A percentile compares a stretch with the other conserved stretches of the same genome.
Conservation (phyloP, 192 early-diverging fungal genomes). For the Gryganskiella cystojenkinii region DNA sequence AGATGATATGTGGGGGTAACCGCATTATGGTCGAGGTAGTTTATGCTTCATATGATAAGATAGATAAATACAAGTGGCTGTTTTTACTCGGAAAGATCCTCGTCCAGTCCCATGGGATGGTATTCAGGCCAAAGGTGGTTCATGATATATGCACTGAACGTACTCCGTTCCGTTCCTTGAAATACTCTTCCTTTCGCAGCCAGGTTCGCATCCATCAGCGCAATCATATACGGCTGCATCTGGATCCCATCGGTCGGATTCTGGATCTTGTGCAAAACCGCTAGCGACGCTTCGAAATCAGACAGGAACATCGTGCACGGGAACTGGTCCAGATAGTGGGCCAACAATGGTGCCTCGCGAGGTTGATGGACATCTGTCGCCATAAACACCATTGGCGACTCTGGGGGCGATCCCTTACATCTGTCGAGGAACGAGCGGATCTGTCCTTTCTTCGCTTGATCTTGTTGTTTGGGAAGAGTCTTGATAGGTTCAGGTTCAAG, state of each 20-base stretch:
- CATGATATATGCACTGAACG: conserved; percentile 42
- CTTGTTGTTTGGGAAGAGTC: not conserved
- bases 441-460: not conserved
- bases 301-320: conserved; percentile 56
- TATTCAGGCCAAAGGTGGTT: conserved; percentile 42
- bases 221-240: conserved; percentile 39
- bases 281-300: conserved; percentile 35
- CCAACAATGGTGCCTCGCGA: conserved; percentile 27
- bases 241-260: conserved; percentile 33
- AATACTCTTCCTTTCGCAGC: conserved; percentile 37
- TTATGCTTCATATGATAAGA: too few relatives aligned
- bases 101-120: conserved; percentile 13
- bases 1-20: not conserved
- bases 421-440: conserved; percentile 23
- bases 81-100: not conserved
- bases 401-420: conserved; percentile 14
- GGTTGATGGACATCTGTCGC: conserved; percentile 59
- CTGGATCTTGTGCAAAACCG: conserved; percentile 17
- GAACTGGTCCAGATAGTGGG: conserved; percentile 28
- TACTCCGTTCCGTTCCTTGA: conserved; percentile 41
- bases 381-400: conserved; percentile 56
- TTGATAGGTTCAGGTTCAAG: not conserved
- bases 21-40: too few relatives aligned
- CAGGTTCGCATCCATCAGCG: conserved; percentile 45
- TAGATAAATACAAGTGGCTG: too few relatives aligned